A percentile compares a stretch with the other conserved stretches of the same genome.
These are phyloP conservation scores for Kodamaea neixiangensis DNA, from an alignment of 805 yeast genomes.

Conservation along the genomic window DNA sequence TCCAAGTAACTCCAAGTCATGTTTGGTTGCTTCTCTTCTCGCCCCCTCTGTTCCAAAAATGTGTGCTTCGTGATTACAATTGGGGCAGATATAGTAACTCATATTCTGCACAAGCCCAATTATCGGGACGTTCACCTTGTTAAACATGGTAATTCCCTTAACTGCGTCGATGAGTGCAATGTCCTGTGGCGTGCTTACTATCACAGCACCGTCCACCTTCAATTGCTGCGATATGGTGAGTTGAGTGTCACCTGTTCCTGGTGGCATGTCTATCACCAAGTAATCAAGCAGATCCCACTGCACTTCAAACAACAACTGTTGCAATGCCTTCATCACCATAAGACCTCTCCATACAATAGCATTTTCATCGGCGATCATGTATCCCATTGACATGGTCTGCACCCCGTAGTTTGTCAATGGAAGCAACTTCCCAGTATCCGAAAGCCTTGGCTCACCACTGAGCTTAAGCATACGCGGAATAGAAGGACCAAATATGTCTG, in stretches of 20 bases:
- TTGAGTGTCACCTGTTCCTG: conserved; percentile 90
- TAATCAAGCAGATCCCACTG: conserved; percentile 71
- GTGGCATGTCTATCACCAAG: conserved; percentile 82
- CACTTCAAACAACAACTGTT: conserved; percentile 81
- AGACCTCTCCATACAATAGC: conserved; percentile 86
- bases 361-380: conserved; percentile 61
- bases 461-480: conserved; percentile 72
- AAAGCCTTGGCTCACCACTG: conserved; percentile 65
- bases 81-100: conserved; percentile 76
- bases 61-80: conserved; percentile 71
- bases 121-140: conserved; percentile 69
- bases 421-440: conserved; percentile 52
- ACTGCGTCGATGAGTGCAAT: conserved; percentile 78
- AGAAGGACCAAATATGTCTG: conserved; percentile 85
- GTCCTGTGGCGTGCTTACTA: conserved; percentile 87
- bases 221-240: conserved; percentile 78
- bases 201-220: conserved; percentile 75
- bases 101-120: conserved; percentile 80
- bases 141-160: conserved; percentile 78
- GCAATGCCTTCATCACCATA: conserved; percentile 84
- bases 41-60: conserved; percentile 71
- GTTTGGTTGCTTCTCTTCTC: conserved; percentile 48
- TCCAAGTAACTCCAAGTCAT: conserved; percentile 56
- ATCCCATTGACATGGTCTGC: conserved; percentile 90
- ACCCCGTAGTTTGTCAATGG: conserved; percentile 76